phyloP scores from a whole-genome alignment of 352 stramenopile species.

The Phytophthora niederhauseri region DNA sequence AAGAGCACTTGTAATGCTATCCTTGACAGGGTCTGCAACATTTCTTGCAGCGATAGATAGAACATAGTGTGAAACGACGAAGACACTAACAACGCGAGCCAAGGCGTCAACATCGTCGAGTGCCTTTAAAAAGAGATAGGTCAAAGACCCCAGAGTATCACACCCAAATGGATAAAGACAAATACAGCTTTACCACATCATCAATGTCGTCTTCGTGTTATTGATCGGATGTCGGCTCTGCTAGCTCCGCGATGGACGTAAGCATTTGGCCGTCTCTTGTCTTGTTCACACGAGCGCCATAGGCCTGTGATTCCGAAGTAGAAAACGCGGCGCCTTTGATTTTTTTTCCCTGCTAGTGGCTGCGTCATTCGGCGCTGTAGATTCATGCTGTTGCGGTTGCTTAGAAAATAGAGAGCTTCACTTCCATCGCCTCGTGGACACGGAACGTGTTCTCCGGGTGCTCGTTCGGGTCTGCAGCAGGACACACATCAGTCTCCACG shows the following conservation, averaged over 20 bases:
- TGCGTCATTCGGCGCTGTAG: constrained; percentile 1
- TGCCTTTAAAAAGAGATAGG: too few species aligned
- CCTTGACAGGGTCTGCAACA: too few species aligned
- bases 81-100: too few species aligned
- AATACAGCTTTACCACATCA: constrained; percentile 20
- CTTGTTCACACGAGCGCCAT: constrained; percentile 16
- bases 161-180: constrained; percentile 1
- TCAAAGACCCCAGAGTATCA: constrained; percentile 5
- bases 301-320: background rate
- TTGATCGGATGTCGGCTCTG: constrained; percentile 6
- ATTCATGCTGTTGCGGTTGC: constrained; percentile 4
- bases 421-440: constrained; percentile 90
- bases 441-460: constrained; percentile 82
- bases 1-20: background rate
- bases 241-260: constrained; percentile 3
- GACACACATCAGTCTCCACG: constrained; percentile 17
- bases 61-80: too few species aligned
- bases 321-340: constrained; percentile 1
- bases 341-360: constrained; percentile 4
- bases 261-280: background rate
- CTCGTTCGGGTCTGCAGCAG: constrained; percentile 68
- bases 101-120: too few species aligned
- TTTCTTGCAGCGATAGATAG: too few species aligned
- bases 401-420: constrained; percentile 92
- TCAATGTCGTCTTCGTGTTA: constrained; percentile 31